Evolutionary conservation across 352 stramenopile species (phyloP).

Genomic region (Phytophthora rubi): DNA sequence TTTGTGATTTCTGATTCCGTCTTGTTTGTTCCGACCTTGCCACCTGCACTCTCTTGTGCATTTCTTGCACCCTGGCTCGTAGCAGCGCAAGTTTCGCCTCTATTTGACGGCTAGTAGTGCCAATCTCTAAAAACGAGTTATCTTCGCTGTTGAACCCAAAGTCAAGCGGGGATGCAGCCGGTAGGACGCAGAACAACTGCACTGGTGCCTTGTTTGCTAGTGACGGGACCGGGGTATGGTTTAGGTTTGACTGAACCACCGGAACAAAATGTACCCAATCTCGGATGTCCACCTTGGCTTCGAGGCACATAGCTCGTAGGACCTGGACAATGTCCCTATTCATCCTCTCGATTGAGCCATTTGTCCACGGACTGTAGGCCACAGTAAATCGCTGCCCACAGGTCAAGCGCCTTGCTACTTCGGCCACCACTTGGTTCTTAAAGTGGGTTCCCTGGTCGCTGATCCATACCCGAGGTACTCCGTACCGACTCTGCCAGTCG

Average conservation of each 20-base stretch:
- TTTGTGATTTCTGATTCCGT: conserved; percentile 17
- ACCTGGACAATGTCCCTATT: conserved; percentile 43
- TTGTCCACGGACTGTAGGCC: conserved; percentile 39
- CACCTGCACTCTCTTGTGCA: conserved; percentile 22
- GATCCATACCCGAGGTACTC: conserved; percentile 29
- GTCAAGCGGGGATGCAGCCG: not conserved
- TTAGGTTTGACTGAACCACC: conserved; percentile 35
- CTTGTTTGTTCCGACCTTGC: conserved; percentile 14
- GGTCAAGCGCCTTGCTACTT: conserved; percentile 14
- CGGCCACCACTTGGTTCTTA: conserved; percentile 34
- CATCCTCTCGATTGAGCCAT: conserved; percentile 37
- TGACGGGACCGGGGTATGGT: conserved; percentile 35
- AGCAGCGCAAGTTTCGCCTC: not conserved
- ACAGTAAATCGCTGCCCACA: conserved; percentile 24
- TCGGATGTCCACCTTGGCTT: conserved; percentile 19
- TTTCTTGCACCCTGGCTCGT: not conserved
- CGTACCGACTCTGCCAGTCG: conserved; percentile 39
- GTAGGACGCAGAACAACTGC: conserved; percentile 30
- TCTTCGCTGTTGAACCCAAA: conserved; percentile 5
- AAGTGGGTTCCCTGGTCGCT: conserved; percentile 42
- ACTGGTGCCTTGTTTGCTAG: conserved; percentile 29
- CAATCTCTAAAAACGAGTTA: not conserved
- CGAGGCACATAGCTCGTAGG: conserved; percentile 1
- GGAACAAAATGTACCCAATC: conserved; percentile 28
- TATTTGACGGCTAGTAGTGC: not conserved